Evolutionary conservation across 805 yeast genomes (phyloP).

Genomic region (Saturnispora serradocipensis): DNA sequence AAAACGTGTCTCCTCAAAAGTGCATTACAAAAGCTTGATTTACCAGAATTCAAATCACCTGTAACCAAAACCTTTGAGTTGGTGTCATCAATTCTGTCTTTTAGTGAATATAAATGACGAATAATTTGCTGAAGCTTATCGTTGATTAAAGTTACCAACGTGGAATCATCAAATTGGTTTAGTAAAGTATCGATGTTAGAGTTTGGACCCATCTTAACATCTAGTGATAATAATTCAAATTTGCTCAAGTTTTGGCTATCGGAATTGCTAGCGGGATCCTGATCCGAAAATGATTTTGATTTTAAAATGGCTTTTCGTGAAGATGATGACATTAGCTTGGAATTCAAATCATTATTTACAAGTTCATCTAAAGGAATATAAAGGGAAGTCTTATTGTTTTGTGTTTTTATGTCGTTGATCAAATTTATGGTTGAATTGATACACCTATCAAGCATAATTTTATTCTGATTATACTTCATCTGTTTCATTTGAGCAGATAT

Average conservation of each 20-base stretch:
- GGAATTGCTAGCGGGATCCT: not conserved
- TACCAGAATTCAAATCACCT: slow-evolving; percentile 95
- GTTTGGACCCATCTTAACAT: slow-evolving; percentile 44
- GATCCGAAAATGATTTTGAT: slow-evolving; percentile 26
- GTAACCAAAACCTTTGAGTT: slow-evolving; percentile 91
- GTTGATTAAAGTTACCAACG: slow-evolving; percentile 61
- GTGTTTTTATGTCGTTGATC: slow-evolving; percentile 41
- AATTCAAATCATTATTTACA: slow-evolving; percentile 14
- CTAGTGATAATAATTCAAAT: slow-evolving; percentile 56
- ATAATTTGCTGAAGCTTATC: slow-evolving; percentile 56
- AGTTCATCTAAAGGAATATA: slow-evolving; percentile 42
- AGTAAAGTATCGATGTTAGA: slow-evolving; percentile 34
- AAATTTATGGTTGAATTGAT: slow-evolving; percentile 45
- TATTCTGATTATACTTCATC: slow-evolving; percentile 65
- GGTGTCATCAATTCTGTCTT: slow-evolving; percentile 82
- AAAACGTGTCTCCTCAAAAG: slow-evolving; percentile 64
- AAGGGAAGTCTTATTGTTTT: slow-evolving; percentile 53
- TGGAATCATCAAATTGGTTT: slow-evolving; percentile 53
- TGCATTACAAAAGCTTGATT: slow-evolving; percentile 92
- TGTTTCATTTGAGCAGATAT: slow-evolving; percentile 31
- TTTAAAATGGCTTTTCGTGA: slow-evolving; percentile 47
- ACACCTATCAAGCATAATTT: slow-evolving; percentile 52
- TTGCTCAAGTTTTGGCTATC: slow-evolving; percentile 14
- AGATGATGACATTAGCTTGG: slow-evolving; percentile 36
- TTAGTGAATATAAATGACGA: slow-evolving; percentile 60